Evolutionary conservation across 2,329 filamentous ascomycete genomes (phyloP), one percentile per base, ranked within the genome.

Genomic region (Venturia oleaginea): DNA sequence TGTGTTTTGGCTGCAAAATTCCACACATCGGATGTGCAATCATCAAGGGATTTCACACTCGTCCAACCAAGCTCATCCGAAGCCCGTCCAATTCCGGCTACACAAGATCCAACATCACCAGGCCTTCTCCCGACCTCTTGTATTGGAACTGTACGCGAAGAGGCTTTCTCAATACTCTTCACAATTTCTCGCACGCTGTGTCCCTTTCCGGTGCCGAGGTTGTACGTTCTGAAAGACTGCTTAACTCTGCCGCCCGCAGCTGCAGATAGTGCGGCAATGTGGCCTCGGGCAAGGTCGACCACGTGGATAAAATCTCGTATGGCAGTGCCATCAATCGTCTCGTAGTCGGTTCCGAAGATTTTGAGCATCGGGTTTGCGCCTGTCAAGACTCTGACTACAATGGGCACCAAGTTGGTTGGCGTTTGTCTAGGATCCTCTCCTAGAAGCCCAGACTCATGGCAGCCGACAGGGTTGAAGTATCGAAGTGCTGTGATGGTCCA

Each of bases 301-400:
- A 88, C 86, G 68, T 88, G 86, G 67, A 88, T 86, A 70, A 86
- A 89, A 72, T 89, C 86, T 57, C 86, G 82, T 48, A 88, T 80
- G 1, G 85, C 84, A 0, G 86, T 88, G 19, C 86, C 86, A 68
- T 89, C 86, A 3, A 78, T 75, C 0, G 86, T 88, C 64, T 85
- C 79, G 81, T 85, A 89, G 72, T 89, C 84, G 2, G 79, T 80
- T 7, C 86, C 86, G 67, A 85, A 88, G 62, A 88, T 81, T 61
- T 83, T 78, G 19, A 88, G 76, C 55, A 80, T 77, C 3, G 77
- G 70, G 59, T 80, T 79, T 42, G 78, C 74, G 1, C 85, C 84
- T 0, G 80, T 84, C 70, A 87, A 77, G 7, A 86, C 84, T 62
- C 84, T 83, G 60, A 84, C 80, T 46, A 88, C 82, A 6, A 87